Evolutionary conservation across 345 rosid species (phyloP), one percentile per base, ranked within the genome.

Genomic region (Lumnitzera littorea): DNA sequence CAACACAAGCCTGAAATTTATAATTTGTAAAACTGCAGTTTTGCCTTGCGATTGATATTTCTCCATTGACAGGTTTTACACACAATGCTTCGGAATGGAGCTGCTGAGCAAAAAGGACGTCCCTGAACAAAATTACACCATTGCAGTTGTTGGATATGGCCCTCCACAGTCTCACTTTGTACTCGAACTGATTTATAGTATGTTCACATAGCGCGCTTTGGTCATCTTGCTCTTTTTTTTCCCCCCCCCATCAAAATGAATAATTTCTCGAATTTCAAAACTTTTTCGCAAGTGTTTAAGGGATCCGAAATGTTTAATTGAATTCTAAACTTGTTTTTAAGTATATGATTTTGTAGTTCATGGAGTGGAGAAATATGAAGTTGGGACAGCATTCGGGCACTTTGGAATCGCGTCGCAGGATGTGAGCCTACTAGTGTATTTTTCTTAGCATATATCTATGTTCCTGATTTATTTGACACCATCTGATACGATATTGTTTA

Each of bases 61-160:
- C 15, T 29, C 31, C 31, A 24, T 41, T 36, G 10, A 51, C 62
- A 75, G 80, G 71, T 79, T 79, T 48, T 79, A 79, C 23, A 70
- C 73, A 17, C 80, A 79, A 41, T 70, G 83, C 56, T 70, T 79
- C 14, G 83, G 83, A 61, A 79, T 79, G 83, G 70, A 72, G 75
- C 20, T 75, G 67, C 36, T 72, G 67, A 72, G 76, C 62, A 64
- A 62, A 36, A 75, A 71, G 31, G 80, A 79, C 65, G 24, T 64
- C 56, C 80, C 78, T 0, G 78, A 70, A 46, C 68, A 75, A 52
- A 79, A 67, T 13, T 75, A 70, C 75, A 53, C 71, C 16, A 72
- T 72, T 51, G 78, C 83, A 13, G 62, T 72, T 36, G 73, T 79
- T 20, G 83, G 83, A 27, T 75, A 67, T 70, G 80, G 84, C n/a